These are phyloP conservation scores for Plasmodium knowlesi DNA, from an alignment of 169 alveolate genomes.

Conservation along the genomic window DNA sequence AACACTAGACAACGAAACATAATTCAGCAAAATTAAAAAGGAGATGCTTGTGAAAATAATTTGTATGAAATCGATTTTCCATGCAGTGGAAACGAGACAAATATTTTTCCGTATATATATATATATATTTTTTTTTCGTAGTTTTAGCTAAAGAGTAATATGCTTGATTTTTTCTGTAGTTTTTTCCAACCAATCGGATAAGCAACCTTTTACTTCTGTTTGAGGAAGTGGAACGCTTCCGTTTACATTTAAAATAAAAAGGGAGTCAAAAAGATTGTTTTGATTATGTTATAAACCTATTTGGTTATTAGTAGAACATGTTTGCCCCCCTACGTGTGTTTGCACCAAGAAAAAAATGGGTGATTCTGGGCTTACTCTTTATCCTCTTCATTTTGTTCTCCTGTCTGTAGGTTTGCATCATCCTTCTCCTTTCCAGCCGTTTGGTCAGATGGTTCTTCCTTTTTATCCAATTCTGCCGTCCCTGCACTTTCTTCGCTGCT, in stretches of 20 bases:
- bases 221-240: background rate
- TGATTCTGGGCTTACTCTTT: background rate
- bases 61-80: background rate
- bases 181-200: background rate
- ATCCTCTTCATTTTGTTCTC: background rate
- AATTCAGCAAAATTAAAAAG: background rate
- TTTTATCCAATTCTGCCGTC: background rate
- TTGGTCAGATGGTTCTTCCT: background rate
- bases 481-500: background rate
- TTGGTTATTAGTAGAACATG: background rate
- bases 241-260: background rate
- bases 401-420: background rate
- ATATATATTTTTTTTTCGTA: background rate
- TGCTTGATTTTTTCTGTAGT: slow-evolving; percentile 2
- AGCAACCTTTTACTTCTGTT: background rate
- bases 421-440: background rate
- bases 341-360: background rate
- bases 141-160: background rate
- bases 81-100: background rate
- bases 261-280: background rate
- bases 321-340: background rate
- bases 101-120: background rate
- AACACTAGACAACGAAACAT: background rate
- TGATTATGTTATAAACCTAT: background rate
- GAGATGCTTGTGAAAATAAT: background rate